Percentiles rank a stretch among this genome's conserved stretches.
Evolutionary conservation across 495 filamentous ascomycete genomes (phyloP).

Genomic region (Immersiella caudata): DNA sequence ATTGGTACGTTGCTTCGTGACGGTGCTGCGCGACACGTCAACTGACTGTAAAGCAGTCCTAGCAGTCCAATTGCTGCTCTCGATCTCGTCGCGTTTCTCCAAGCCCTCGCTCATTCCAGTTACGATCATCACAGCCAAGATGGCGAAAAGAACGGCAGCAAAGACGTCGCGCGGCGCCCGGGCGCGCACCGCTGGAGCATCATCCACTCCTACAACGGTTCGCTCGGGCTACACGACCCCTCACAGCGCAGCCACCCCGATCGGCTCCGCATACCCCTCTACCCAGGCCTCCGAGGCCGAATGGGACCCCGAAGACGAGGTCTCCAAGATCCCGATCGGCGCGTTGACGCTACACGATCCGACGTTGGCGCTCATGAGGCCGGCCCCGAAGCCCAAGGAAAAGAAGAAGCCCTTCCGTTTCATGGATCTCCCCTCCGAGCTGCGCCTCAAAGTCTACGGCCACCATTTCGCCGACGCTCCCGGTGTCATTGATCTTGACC

Average conservation of each 20-base stretch:
- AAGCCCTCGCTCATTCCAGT: neutral
- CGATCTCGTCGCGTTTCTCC: neutral
- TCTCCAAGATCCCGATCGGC: conserved; percentile 36
- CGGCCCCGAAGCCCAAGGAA: conserved; percentile 20
- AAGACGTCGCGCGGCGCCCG: conserved; percentile 30
- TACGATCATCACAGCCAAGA: conserved; percentile 20
- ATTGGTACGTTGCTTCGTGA: neutral
- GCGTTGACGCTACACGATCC: conserved; percentile 36
- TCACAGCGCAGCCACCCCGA: conserved; percentile 42
- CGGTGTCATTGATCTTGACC: conserved; percentile 70
- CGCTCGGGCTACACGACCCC: conserved; percentile 39
- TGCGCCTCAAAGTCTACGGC: conserved; percentile 72
- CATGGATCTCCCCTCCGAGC: conserved; percentile 75
- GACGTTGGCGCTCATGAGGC: neutral
- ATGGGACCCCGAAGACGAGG: conserved; percentile 42
- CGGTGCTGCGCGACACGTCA: neutral
- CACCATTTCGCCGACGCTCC: conserved; percentile 57
- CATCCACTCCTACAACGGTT: conserved; percentile 37
- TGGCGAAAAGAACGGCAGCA: conserved; percentile 37
- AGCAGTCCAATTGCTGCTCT: neutral
- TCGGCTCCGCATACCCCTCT: conserved; percentile 46
- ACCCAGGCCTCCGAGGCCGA: conserved; percentile 51
- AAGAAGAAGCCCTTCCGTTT: conserved; percentile 63
- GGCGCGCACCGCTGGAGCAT: conserved; percentile 28
- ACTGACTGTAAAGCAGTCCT: neutral